Conservation (phyloP, 148 eudicot species). For the Dianthus caryophyllus region DNA sequence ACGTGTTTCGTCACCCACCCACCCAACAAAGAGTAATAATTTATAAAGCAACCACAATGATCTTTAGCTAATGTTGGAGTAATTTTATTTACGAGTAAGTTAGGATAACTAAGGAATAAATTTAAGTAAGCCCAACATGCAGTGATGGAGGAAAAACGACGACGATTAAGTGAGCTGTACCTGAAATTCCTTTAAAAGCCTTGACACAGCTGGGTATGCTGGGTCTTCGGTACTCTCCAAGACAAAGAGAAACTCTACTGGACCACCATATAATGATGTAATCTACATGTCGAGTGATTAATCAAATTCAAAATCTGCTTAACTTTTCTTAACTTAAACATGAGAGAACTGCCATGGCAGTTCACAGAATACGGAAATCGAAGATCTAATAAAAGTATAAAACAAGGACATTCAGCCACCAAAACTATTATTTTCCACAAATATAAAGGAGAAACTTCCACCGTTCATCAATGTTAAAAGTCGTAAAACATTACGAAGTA, state of each 20-base stretch:
- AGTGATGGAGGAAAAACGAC: background rate
- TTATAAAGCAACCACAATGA: background rate
- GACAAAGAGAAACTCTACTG: constrained; percentile 76
- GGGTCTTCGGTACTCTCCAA: constrained; percentile 87
- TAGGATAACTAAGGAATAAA: background rate
- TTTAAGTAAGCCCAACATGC: background rate
- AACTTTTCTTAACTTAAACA: constrained; percentile 11
- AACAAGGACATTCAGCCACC: background rate
- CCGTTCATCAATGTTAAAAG: background rate
- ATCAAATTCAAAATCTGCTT: constrained; percentile 6
- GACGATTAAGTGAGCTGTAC: constrained; percentile 27
- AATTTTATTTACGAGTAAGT: background rate
- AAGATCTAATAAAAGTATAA: too few relatives aligned
- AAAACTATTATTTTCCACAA: background rate
- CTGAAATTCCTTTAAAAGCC: constrained; percentile 62
- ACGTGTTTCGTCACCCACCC: too few relatives aligned
- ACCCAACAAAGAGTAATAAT: too few relatives aligned
- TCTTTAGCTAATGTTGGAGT: background rate
- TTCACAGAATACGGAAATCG: background rate
- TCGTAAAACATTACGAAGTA: too few relatives aligned
- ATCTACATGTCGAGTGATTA: constrained; percentile 44
- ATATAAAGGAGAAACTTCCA: background rate
- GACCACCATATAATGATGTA: constrained; percentile 84
- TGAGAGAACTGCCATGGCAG: constrained; percentile 8
- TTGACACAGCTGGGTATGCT: constrained; percentile 69